Base-by-base conservation (phyloP, 2,329 filamentous ascomycete genomes). In the Fusarium annulatum region DNA sequence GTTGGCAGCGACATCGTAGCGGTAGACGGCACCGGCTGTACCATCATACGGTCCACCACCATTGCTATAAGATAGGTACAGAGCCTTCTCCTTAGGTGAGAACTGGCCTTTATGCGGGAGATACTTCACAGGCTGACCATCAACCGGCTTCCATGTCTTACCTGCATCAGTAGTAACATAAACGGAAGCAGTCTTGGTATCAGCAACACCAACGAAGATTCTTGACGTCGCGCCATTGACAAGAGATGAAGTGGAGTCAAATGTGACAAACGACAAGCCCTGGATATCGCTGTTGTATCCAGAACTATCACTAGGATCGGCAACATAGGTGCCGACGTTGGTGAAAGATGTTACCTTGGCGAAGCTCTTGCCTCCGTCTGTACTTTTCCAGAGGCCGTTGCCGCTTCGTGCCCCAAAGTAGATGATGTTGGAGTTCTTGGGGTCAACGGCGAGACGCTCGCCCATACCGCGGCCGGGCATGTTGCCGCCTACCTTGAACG, bases 401-500 rank as follows among this genome's bases (percentile, higher is more conserved):
- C 88, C 88, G 66, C 87, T 89, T 48, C 88, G 84, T 3, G 88
- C 87, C 6, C 88, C 89, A 63, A 90, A 89, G 77, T 88, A 90
- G 30, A 90, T 76, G 65, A 90, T 87, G 34, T 87, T 84, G 42
- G 87, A 86, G 73, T 88, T 88, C 51, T 86, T 84, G 4, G 88
- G 88, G 74, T 90, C 88, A 14, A 90, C 84, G 5, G 87, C 88
- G 9, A 90, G 84, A 19, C 88, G 84, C 77, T 90, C 89, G 21
- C 89, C 89, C 79, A 86, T 87, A 12, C 89, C 89, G 34, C 89
- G 85, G 4, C 89, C 89, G 12, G 88, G 88, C 88, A 90, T 90
- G 76, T 90, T 90, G 1, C 88, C 88, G 12, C 88, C 88, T 51
- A 89, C 87, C 77, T 90, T 90, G 82, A 90, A 90, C 5, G 87